Evolutionary conservation across 2,329 filamentous ascomycete genomes (phyloP).

Genomic region (Lasiodiplodia sp.): DNA sequence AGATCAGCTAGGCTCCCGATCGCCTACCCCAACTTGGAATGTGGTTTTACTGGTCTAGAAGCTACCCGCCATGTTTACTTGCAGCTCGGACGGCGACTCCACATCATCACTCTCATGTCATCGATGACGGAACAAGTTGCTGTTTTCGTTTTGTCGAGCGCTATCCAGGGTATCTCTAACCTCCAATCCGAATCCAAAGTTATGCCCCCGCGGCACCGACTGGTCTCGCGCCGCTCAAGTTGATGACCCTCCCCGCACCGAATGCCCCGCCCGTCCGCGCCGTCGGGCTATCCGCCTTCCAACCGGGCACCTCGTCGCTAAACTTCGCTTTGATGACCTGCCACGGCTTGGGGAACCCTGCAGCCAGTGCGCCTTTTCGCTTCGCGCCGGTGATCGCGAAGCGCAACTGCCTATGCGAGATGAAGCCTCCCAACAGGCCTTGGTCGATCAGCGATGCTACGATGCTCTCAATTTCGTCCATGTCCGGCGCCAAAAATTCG

Average conservation of each 20-base stretch:
- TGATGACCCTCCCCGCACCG: conserved; percentile 63
- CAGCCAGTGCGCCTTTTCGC: conserved; percentile 61
- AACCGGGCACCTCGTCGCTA: conserved; percentile 72
- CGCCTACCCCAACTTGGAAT: conserved; percentile 15
- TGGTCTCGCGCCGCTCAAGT: conserved; percentile 62
- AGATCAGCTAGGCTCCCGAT: conserved; percentile 18
- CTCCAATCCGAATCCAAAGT: not conserved
- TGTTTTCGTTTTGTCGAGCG: not conserved
- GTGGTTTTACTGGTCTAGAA: conserved; percentile 1
- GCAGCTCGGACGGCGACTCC: not conserved
- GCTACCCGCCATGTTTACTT: not conserved
- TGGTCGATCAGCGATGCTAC: conserved; percentile 80
- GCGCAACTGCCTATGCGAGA: conserved; percentile 76
- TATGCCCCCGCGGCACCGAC: conserved; percentile 35
- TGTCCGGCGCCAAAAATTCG: conserved; percentile 50
- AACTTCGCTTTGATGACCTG: conserved; percentile 67
- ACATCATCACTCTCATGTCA: conserved; percentile 6
- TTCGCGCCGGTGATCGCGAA: conserved; percentile 85
- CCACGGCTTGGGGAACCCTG: conserved; percentile 80
- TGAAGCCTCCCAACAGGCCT: conserved; percentile 81
- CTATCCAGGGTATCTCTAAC: conserved; percentile 2
- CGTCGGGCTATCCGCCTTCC: conserved; percentile 62
- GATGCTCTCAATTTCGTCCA: conserved; percentile 76
- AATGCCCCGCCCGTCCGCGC: conserved; percentile 34
- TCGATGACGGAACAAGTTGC: not conserved